Percentiles rank a stretch among this genome's conserved stretches.
Conservation (phyloP, 2,329 filamentous ascomycete genomes). For the Nigrograna mackinnonii region DNA sequence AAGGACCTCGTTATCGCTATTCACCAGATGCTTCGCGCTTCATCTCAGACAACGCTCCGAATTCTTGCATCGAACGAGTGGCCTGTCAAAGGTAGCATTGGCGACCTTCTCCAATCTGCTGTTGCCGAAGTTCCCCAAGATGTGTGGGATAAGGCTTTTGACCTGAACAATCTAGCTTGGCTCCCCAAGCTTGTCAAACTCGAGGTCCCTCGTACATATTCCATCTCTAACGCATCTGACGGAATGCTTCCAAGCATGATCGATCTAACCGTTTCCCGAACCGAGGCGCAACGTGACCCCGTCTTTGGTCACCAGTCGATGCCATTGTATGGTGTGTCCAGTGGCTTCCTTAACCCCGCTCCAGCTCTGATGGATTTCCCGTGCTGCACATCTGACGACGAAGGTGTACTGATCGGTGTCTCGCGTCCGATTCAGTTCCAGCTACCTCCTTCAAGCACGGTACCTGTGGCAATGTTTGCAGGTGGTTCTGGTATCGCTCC, state of each 20-base stretch:
- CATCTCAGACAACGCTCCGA: conserved; percentile 54
- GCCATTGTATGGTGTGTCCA: conserved; percentile 52
- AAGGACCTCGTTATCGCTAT: conserved; percentile 55
- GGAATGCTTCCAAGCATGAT: conserved; percentile 55
- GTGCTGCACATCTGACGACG: conserved; percentile 40
- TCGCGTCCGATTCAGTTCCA: conserved; percentile 58
- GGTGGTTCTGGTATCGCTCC: conserved; percentile 59
- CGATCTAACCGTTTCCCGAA: conserved; percentile 55
- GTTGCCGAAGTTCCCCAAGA: conserved; percentile 52
- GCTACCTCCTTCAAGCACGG: conserved; percentile 53
- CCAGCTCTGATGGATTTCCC: conserved; percentile 31
- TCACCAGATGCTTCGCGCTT: conserved; percentile 53
- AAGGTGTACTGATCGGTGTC: conserved; percentile 55
- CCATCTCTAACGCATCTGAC: conserved; percentile 54
- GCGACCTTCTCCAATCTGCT: conserved; percentile 55
- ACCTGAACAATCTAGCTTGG: conserved; percentile 49
- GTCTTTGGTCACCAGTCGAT: conserved; percentile 41
- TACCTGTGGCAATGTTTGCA: conserved; percentile 58
- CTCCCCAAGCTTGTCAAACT: conserved; percentile 51
- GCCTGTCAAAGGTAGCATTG: conserved; percentile 56
- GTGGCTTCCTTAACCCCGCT: conserved; percentile 56
- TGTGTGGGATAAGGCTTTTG: conserved; percentile 57
- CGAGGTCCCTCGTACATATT: conserved; percentile 58
- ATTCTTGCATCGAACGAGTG: conserved; percentile 56
- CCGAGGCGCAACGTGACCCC: conserved; percentile 36